Evolutionary conservation across 768 basidiomycete species (phyloP).

Genomic region (Boletus eberwhitei): DNA sequence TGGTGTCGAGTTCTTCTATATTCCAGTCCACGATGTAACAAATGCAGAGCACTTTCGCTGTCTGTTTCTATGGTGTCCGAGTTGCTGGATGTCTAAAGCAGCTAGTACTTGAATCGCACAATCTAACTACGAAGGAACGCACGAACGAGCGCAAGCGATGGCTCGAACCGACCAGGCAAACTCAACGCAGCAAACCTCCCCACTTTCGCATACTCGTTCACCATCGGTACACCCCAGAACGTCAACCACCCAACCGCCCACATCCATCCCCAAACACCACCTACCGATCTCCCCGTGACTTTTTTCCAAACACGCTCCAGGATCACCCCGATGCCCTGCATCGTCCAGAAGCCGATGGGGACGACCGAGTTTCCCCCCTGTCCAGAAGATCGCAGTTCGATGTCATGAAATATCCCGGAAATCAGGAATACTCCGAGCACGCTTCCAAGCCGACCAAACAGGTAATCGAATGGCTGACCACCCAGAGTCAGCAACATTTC

Average conservation of each 20-base stretch:
- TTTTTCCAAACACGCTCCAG: conserved; percentile 47
- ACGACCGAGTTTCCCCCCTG: conserved; percentile 41
- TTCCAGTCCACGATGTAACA: no score
- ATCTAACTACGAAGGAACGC: background rate
- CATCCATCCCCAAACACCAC: conserved; percentile 44
- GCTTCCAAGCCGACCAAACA: conserved; percentile 49
- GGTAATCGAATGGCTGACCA: conserved; percentile 36
- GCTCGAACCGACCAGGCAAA: conserved; percentile 14
- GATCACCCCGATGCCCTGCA: conserved; percentile 53
- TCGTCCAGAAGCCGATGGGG: conserved; percentile 50
- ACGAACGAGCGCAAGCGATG: conserved; percentile 28
- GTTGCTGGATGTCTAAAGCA: no score
- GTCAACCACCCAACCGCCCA: conserved; percentile 53
- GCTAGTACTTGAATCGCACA: background rate
- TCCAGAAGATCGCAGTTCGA: conserved; percentile 54
- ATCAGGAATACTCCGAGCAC: conserved; percentile 56
- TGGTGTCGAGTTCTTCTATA: no score
- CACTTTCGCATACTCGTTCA: conserved; percentile 34
- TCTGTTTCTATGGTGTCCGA: no score
- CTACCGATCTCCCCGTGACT: conserved; percentile 40
- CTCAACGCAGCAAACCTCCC: conserved; percentile 13
- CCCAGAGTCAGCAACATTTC: conserved; percentile 53
- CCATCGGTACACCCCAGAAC: conserved; percentile 44
- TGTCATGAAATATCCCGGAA: conserved; percentile 57
- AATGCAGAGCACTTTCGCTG: no score